phyloP scores from a whole-genome alignment of 148 eudicot species.

The Oxyria digyna region DNA sequence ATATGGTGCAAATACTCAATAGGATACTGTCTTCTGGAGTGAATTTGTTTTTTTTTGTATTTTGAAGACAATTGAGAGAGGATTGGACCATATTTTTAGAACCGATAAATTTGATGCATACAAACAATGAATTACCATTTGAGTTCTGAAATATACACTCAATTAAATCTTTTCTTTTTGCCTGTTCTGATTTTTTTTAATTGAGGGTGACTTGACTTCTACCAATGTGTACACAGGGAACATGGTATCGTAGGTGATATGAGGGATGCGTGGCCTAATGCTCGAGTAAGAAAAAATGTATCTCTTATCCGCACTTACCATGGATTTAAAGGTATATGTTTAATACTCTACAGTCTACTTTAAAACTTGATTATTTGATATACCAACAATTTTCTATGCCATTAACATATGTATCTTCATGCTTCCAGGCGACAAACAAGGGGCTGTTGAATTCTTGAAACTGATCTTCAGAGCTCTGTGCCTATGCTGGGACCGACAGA shows the following conservation, averaged over 20 bases:
- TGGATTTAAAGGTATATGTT: slow-evolving; percentile 78
- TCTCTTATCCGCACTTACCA: slow-evolving; percentile 87
- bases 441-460: slow-evolving; percentile 80
- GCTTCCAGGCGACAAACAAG: slow-evolving; percentile 73
- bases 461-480: slow-evolving; percentile 88
- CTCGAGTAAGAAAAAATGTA: slow-evolving; percentile 78
- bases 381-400: neutral
- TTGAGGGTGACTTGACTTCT: neutral
- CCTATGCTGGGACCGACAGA: slow-evolving; percentile 98
- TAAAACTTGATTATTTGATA: neutral
- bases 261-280: slow-evolving; percentile 98
- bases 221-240: slow-evolving; percentile 37
- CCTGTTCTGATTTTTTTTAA: neutral
- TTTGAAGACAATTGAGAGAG: neutral
- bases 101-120: no score
- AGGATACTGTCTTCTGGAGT: neutral
- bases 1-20: neutral
- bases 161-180: neutral
- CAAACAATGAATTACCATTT: no score
- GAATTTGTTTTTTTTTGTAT: neutral
- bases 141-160: neutral
- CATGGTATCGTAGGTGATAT: slow-evolving; percentile 92
- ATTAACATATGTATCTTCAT: neutral
- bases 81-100: no score
- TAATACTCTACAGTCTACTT: neutral